Base-by-base conservation (phyloP, 129 eudicot species). In the Lactuca saligna region DNA sequence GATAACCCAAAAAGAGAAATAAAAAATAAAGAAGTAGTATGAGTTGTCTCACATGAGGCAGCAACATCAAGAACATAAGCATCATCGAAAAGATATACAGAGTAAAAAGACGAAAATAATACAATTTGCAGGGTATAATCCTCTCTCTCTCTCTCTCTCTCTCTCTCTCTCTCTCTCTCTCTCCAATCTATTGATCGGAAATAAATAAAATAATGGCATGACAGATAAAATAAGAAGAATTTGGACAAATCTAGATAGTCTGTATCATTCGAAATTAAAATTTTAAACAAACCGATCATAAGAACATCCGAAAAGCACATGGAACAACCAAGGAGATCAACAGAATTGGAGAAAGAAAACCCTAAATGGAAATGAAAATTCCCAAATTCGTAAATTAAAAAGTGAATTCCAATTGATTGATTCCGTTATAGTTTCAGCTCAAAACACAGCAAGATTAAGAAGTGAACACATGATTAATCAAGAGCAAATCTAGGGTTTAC, bases 11-110 rank as follows among this genome's bases (percentile, higher is more conserved):
- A 64, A 62, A 39, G 29, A 25, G 29, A 25, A 25, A 25, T 25
- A 25, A 25, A 25, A 25, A 25, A 25, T 25, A 72, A 50, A 15
- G 44, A 50, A 15, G 44, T 20, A 48, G 12, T 39, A 60, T 61
- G 35, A 37, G 54, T 31, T 65, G 60, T 44, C 56, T 66, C 41
- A 75, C 68, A 66, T 67, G 71, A 66, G 79, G 61, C 68, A 66
- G 39, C 41, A 75, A 66, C 61, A 66, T 75, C 79, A 57, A 75
- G 54, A 65, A 46, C 73, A 17, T 57, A 66, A 34, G 42, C 14
- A 31, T 17, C 50, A 55, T 7, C 72, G 33, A 74, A 74, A 66
- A 46, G 50, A 60, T 12, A 48, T 17, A 15, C 66, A 46, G 34
- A 71, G 56, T 59, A 32, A 48, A 17, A 44, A 63, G 63, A 63